Conservation (phyloP, 2,329 filamentous ascomycete species). For the Beauveria bassiana region DNA sequence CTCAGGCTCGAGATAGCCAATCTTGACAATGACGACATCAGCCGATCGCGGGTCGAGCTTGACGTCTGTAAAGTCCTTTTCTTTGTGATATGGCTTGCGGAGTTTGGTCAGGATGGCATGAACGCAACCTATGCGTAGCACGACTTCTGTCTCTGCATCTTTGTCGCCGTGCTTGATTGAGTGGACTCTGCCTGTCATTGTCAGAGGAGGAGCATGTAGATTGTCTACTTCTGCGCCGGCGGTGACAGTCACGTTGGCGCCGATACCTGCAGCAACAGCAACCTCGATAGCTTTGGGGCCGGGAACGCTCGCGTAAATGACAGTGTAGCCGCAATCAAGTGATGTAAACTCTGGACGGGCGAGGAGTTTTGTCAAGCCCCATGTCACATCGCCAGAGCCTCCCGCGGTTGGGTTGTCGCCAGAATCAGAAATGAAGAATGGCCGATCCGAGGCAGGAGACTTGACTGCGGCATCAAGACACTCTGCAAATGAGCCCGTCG, state of each 20-base stretch:
- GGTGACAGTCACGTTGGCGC: conserved; percentile 40
- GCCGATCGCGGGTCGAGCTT: conserved; percentile 35
- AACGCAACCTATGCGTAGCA: conserved; percentile 41
- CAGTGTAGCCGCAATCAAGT: conserved; percentile 25
- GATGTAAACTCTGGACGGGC: conserved; percentile 35
- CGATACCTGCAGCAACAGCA: conserved; percentile 37
- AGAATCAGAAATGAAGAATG: conserved; percentile 48
- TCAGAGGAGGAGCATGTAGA: conserved; percentile 39
- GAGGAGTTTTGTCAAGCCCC: conserved; percentile 39
- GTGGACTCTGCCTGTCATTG: conserved; percentile 42
- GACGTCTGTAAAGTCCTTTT: conserved; percentile 43
- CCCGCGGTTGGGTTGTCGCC: conserved; percentile 49
- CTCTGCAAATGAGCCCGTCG: conserved; percentile 37
- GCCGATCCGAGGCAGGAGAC: conserved; percentile 26
- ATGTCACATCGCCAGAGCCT: conserved; percentile 46
- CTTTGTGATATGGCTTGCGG: conserved; percentile 46
- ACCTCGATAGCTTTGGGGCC: conserved; percentile 34
- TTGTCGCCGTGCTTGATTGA: conserved; percentile 42
- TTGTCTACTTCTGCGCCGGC: conserved; percentile 43
- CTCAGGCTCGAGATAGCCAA: conserved; percentile 48
- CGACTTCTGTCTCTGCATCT: conserved; percentile 39
- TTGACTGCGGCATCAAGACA: conserved; percentile 38
- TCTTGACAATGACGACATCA: conserved; percentile 47
- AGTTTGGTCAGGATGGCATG: conserved; percentile 44
- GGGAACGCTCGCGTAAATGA: conserved; percentile 47